Conservation (phyloP, 176 grass and related monocot species). For the Phoenix roebelenii region DNA sequence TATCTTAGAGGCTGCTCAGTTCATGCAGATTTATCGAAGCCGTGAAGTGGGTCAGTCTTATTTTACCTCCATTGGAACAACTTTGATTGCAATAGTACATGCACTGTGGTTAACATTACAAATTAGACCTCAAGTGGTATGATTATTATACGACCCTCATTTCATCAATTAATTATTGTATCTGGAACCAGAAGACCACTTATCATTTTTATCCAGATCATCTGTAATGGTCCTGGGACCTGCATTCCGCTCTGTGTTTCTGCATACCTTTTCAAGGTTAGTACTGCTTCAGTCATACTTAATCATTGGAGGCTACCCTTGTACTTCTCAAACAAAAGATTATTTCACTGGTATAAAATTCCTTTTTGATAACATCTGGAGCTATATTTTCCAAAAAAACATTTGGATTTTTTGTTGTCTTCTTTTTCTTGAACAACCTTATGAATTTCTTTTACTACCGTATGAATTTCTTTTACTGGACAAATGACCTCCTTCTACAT, state of each 20-base stretch:
- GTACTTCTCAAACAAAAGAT: background rate
- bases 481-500: no score
- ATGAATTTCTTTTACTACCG: no score
- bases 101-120: constrained; percentile 69
- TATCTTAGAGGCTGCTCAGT: constrained; percentile 30
- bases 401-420: no score
- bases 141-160: constrained; percentile 8
- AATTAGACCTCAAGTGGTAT: constrained; percentile 91
- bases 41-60: constrained; percentile 98
- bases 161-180: constrained; percentile 14
- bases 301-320: background rate
- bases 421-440: no score
- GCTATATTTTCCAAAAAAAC: no score
- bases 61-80: constrained; percentile 69
- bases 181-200: constrained; percentile 7
- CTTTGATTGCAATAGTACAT: constrained; percentile 61
- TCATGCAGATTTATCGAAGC: constrained; percentile 82
- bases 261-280: constrained; percentile 78
- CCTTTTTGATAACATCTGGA: no score
- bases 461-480: no score
- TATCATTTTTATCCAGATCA: constrained; percentile 47
- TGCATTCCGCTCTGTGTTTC: constrained; percentile 75
- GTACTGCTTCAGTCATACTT: background rate
- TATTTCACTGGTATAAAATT: no score
- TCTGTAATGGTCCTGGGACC: constrained; percentile 92